Evolutionary conservation across 208 protist species (phyloP).

Genomic region (Vickermania spadyakhi): DNA sequence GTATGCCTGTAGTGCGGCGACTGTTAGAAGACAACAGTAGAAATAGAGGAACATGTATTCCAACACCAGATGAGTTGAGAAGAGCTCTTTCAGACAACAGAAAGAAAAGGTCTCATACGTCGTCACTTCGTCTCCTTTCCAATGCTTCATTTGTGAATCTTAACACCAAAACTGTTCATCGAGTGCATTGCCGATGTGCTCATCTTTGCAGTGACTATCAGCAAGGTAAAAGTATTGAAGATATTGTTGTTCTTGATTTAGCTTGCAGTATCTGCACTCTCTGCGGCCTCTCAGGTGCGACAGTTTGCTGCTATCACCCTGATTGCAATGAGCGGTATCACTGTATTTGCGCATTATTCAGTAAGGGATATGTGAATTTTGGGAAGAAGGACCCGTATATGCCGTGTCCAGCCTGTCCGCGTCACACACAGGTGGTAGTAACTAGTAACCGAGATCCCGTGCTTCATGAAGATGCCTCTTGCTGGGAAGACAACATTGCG

Average conservation of each 20-base stretch:
- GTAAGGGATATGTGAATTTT: conserved; percentile 79
- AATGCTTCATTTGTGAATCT: conserved; percentile 53
- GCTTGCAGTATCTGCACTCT: conserved; percentile 49
- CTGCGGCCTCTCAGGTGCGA: conserved; percentile 59
- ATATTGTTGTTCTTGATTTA: conserved; percentile 46
- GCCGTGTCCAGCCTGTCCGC: conserved; percentile 71
- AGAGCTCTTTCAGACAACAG: conserved; percentile 41
- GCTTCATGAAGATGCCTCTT: conserved; percentile 36
- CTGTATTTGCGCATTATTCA: conserved; percentile 69
- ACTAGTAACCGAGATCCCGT: conserved; percentile 13
- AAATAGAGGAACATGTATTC: conserved; percentile 48
- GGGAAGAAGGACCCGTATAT: conserved; percentile 74
- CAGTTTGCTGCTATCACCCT: conserved; percentile 75
- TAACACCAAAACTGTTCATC: conserved; percentile 34
- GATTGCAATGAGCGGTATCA: conserved; percentile 80
- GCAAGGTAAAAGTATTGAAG: conserved; percentile 52
- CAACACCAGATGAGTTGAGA: conserved; percentile 38
- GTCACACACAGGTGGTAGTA: conserved; percentile 63
- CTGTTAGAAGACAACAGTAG: conserved; percentile 40
- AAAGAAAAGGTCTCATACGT: conserved; percentile 7
- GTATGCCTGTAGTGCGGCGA: conserved; percentile 35
- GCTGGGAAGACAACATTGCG: conserved; percentile 63
- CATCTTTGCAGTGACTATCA: conserved; percentile 78
- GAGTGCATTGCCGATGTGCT: conserved; percentile 74
- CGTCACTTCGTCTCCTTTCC: conserved; percentile 36